phyloP scores from a whole-genome alignment of 805 yeast genomes.

The Jamesozyma lodderae region DNA sequence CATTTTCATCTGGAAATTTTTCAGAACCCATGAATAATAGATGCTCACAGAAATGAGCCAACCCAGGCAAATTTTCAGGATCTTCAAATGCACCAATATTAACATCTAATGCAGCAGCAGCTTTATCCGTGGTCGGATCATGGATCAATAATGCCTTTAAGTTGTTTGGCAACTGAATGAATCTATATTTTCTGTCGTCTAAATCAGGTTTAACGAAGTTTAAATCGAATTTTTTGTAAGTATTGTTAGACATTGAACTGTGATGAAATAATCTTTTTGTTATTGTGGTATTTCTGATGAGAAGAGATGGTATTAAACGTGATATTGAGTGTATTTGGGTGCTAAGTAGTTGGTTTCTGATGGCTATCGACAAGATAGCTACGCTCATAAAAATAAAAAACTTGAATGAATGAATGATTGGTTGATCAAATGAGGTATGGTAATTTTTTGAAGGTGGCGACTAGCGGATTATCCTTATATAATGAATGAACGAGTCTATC shows the following conservation, averaged over 20 bases:
- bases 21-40: constrained; percentile 72
- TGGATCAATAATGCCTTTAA: constrained; percentile 54
- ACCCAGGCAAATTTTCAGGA: constrained; percentile 52
- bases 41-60: constrained; percentile 74
- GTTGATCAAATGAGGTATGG: background rate
- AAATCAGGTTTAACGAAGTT: constrained; percentile 35
- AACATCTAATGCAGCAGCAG: constrained; percentile 75
- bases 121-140: constrained; percentile 61
- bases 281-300: background rate
- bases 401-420: background rate
- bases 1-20: constrained; percentile 72
- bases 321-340: background rate
- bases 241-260: constrained; percentile 1
- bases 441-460: too few species aligned
- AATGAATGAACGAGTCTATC: too few species aligned
- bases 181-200: constrained; percentile 72
- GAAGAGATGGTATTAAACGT: background rate
- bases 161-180: constrained; percentile 49
- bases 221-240: constrained; percentile 12
- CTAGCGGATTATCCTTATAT: too few species aligned
- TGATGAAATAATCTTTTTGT: background rate
- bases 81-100: constrained; percentile 71
- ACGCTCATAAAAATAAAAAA: constrained; percentile 9
- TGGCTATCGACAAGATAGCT: constrained; percentile 3
- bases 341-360: constrained; percentile 1